Percentiles rank a stretch among this genome's conserved stretches.
These are phyloP conservation scores for Vanrija pseudolonga DNA, from an alignment of 1,284 basidiomycete species.

Conservation along the genomic window DNA sequence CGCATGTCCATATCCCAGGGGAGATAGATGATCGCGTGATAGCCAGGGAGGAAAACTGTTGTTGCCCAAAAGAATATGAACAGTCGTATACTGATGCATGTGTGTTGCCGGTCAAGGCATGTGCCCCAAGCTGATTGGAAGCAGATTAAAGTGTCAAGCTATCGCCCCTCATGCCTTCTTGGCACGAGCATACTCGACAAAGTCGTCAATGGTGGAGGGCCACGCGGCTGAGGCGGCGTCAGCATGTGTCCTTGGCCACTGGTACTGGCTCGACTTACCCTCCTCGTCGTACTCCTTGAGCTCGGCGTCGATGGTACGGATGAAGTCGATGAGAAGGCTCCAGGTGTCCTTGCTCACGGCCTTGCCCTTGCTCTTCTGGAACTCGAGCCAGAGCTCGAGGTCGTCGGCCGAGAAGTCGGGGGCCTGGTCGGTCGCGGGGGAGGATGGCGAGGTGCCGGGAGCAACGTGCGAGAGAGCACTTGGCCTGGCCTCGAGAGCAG, in stretches of 20 bases:
- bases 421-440: slow-evolving; percentile 24
- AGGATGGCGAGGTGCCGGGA: slow-evolving; percentile 41
- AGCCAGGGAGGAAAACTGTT: neutral
- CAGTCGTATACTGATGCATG: no score
- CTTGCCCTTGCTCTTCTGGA: slow-evolving; percentile 65
- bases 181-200: slow-evolving; percentile 44
- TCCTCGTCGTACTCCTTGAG: slow-evolving; percentile 81
- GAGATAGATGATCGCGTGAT: no score
- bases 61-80: neutral
- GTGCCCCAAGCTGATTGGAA: no score
- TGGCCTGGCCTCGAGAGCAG: slow-evolving; percentile 69
- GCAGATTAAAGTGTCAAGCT: no score
- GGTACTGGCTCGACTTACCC: slow-evolving; percentile 62
- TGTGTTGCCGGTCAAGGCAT: no score
- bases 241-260: no score
- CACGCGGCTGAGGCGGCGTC: slow-evolving; percentile 37
- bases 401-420: slow-evolving; percentile 66
- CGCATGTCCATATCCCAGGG: neutral
- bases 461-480: slow-evolving; percentile 54
- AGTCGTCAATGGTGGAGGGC: slow-evolving; percentile 51
- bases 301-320: slow-evolving; percentile 72
- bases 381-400: slow-evolving; percentile 79
- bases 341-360: slow-evolving; percentile 94
- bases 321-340: slow-evolving; percentile 65
- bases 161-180: slow-evolving; percentile 3